Base-by-base conservation (phyloP, 352 stramenopile species). In the Phytophthora hybrid region DNA sequence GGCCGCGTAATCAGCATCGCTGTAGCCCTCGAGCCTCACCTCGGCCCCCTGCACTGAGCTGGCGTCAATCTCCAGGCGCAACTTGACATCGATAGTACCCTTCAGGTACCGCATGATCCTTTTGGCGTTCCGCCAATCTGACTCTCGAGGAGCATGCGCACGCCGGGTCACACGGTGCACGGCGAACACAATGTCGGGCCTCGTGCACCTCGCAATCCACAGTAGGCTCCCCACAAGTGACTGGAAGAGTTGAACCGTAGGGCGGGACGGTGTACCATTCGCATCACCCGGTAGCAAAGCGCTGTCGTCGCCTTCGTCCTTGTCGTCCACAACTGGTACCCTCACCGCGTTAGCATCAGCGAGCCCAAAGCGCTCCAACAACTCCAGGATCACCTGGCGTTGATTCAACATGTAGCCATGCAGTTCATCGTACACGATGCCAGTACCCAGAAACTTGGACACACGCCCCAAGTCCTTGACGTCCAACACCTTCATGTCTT, bases 21-120 rank as follows among this genome's bases (percentile, higher is more conserved):
- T 31, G 26, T 31, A 31, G 26, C 26, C 26, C 26, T 31, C 4
- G 26, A 31, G 26, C 4, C 4, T 31, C 4, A 31, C 26, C 26
- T 31, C 26, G 26, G 26, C 26, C 26, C 2, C 26, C 3, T 7
- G 26, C 4, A 7, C 26, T 31, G 4, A 5, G 0, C 4, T 7
- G 26, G 26, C 2, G 26, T 31, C 26, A 7, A 31, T 31, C 26
- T 31, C 26, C 26, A 31, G 26, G 26, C 26, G 26, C 26, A 31
- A 31, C 26, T 31, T 31, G 4, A 31, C 26, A 31, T 55, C 59
- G 21, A 23, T 29, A 19, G 49, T 55, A 9, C 49, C 32, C 21
- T 59, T 53, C 11, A 67, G 32, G 46, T 56, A 65, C 2, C 46
- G n/a, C 5, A 31, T n/a, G 21, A 65, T 57, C 8, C 9, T 13